Percentiles rank a stretch among this genome's conserved stretches.
Evolutionary conservation across 371 early-diverging fungal genomes (phyloP).

Genomic region (Circinella umbellata): DNA sequence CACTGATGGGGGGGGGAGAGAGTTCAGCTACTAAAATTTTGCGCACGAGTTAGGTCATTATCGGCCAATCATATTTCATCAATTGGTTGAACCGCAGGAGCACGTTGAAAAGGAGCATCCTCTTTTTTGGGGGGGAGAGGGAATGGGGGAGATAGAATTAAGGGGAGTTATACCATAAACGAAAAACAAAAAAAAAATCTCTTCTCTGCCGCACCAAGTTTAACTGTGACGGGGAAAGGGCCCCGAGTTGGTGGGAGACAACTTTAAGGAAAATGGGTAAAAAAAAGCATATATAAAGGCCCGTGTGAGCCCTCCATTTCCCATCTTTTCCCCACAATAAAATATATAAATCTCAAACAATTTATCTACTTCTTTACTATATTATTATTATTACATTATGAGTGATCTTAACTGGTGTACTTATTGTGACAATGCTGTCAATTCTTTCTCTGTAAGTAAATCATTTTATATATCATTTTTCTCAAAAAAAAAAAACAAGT

Average conservation of each 20-base stretch:
- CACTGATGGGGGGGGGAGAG: conserved; percentile 4
- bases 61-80: conserved; percentile 2
- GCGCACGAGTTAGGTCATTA: conserved; percentile 5
- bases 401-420: conserved; percentile 33
- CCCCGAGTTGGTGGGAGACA: conserved; percentile 1
- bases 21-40: background rate
- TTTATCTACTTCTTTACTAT: no score
- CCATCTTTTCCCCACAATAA: conserved; percentile 7
- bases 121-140: background rate
- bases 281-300: conserved; percentile 5
- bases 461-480: background rate
- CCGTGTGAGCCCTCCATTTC: conserved; percentile 2
- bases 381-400: conserved; percentile 13
- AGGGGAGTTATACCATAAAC: no score
- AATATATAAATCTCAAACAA: no score
- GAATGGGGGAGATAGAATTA: no score
- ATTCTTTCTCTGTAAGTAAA: conserved; percentile 26
- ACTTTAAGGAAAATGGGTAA: background rate
- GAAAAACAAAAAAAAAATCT: background rate
- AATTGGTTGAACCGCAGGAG: background rate
- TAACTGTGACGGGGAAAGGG: conserved; percentile 1
- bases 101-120: background rate
- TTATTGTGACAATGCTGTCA: conserved; percentile 30
- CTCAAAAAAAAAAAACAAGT: background rate
- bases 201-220: background rate